Percentiles rank a stretch among this genome's conserved stretches.
Evolutionary conservation across 169 alveolate genomes (phyloP).

Genomic region (Plasmodium vivax): DNA sequence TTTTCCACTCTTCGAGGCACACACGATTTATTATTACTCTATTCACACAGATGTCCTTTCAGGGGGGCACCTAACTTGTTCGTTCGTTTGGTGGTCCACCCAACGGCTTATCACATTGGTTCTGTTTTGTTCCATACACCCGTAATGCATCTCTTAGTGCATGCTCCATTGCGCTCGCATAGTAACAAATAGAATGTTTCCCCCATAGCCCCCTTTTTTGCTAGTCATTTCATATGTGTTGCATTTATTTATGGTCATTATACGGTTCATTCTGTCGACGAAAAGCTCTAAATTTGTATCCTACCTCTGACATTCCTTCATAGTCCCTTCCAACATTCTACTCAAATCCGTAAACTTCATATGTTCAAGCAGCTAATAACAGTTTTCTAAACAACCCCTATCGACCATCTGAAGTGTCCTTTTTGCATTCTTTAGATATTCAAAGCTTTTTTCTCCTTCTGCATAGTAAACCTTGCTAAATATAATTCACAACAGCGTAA

Average conservation of each 20-base stretch:
- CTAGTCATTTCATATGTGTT: background rate
- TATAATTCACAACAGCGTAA: too few relatives aligned
- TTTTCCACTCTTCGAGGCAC: background rate
- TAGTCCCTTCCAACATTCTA: background rate
- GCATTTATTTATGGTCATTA: background rate
- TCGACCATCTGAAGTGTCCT: background rate
- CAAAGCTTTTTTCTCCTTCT: too few relatives aligned
- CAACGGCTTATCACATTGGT: background rate
- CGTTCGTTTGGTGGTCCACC: background rate
- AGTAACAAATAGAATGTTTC: background rate
- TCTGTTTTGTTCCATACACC: background rate
- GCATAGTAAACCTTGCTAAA: too few relatives aligned
- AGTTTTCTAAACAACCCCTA: background rate
- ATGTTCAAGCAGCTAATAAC: constrained; percentile 12
- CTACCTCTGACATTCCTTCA: background rate
- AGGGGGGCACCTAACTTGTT: too few relatives aligned
- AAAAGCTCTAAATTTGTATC: background rate
- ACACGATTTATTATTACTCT: background rate
- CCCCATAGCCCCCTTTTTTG: background rate
- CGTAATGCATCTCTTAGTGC: background rate
- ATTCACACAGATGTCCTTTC: background rate
- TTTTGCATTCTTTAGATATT: background rate
- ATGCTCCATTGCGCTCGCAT: background rate
- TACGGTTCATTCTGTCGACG: background rate
- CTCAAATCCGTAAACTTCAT: background rate